A percentile compares a stretch with the other conserved stretches of the same genome.
phyloP scores from a whole-genome alignment of 345 rosid species.

The Arabidopsis arenosa region DNA sequence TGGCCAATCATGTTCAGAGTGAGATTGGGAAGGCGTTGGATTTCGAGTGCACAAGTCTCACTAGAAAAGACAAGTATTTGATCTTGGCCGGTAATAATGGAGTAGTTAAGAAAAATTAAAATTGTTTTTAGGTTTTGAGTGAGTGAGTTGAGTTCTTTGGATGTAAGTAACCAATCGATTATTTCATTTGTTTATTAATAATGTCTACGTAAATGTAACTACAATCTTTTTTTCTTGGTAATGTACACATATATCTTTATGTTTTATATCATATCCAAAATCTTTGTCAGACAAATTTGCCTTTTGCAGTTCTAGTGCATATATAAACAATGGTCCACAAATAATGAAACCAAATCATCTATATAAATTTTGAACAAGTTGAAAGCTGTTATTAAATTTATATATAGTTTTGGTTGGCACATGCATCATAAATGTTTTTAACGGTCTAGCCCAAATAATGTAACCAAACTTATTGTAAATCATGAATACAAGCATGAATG shows the following conservation, averaged over 20 bases:
- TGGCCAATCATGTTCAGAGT: constrained; percentile 68
- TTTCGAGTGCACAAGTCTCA: constrained; percentile 68
- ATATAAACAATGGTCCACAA: neutral
- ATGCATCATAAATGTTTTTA: constrained; percentile 43
- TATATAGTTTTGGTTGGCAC: constrained; percentile 28
- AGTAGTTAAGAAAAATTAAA: constrained; percentile 37
- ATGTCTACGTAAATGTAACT: constrained; percentile 23
- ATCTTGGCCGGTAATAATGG: constrained; percentile 86
- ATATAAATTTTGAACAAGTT: constrained; percentile 26
- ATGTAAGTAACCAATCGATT: constrained; percentile 34
- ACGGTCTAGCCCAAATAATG: constrained; percentile 32
- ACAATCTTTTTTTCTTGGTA: neutral
- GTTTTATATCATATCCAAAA: constrained; percentile 12
- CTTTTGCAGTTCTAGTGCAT: constrained; percentile 6
- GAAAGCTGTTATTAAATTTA: neutral
- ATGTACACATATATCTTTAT: constrained; percentile 9
- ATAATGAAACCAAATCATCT: neutral
- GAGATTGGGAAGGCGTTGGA: constrained; percentile 62
- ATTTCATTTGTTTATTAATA: constrained; percentile 33
- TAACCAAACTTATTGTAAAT: constrained; percentile 22
- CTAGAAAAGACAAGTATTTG: constrained; percentile 76
- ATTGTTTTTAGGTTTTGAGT: constrained; percentile 8
- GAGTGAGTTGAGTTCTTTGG: neutral
- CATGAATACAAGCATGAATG: constrained; percentile 2
- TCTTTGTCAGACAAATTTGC: neutral